Evolutionary conservation across 2,329 filamentous ascomycete species (phyloP).

Genomic region (Aspergillus jensenii): DNA sequence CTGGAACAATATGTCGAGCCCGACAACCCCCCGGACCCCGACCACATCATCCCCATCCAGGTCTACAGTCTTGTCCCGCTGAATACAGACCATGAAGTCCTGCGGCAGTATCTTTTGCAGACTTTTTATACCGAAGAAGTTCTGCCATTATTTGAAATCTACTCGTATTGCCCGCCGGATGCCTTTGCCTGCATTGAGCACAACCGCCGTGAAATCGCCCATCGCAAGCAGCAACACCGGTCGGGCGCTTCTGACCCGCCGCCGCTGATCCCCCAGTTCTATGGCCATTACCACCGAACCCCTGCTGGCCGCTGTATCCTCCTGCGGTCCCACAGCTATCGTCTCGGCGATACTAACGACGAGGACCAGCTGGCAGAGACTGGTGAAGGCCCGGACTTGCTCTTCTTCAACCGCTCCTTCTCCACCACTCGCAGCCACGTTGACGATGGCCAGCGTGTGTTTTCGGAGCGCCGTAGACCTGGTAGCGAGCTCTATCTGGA

Average conservation of each 20-base stretch:
- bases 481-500: neutral
- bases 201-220: slow-evolving; percentile 16
- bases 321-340: slow-evolving; percentile 18
- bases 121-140: slow-evolving; percentile 13
- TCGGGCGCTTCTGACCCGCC: slow-evolving; percentile 6
- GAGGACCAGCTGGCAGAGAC: neutral
- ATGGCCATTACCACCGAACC: neutral
- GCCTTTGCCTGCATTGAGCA: slow-evolving; percentile 19
- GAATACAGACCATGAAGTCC: neutral
- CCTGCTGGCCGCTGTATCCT: slow-evolving; percentile 17
- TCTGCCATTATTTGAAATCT: slow-evolving; percentile 20
- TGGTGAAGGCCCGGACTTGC: slow-evolving; percentile 14
- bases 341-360: slow-evolving; percentile 12
- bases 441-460: neutral
- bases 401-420: slow-evolving; percentile 20
- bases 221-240: slow-evolving; percentile 18
- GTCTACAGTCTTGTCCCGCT: slow-evolving; percentile 11
- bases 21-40: slow-evolving; percentile 6
- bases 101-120: slow-evolving; percentile 18
- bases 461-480: neutral
- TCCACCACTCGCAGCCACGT: slow-evolving; percentile 2
- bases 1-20: slow-evolving; percentile 16
- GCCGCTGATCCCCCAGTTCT: slow-evolving; percentile 14
- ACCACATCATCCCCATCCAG: slow-evolving; percentile 8
- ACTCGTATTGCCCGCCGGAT: slow-evolving; percentile 18